A percentile compares a stretch with the other conserved stretches of the same genome.
Conservation (phyloP, 192 early-diverging fungal species). For the Coemansia sp. region DNA sequence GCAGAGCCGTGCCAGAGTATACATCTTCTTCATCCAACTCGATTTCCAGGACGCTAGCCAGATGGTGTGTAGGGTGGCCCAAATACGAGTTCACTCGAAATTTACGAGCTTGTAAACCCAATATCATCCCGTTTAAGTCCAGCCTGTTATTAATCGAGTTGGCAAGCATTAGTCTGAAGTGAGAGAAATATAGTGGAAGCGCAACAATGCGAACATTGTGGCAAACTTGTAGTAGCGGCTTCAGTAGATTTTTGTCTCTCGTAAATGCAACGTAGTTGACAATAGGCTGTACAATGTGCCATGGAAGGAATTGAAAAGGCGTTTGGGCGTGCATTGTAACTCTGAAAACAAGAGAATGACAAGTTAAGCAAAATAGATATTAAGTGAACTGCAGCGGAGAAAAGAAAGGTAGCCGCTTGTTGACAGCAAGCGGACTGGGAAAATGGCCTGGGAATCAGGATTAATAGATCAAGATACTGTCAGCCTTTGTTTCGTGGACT, state of each 20-base stretch:
- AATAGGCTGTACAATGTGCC: background rate
- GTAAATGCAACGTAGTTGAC: background rate
- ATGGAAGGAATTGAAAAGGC: background rate
- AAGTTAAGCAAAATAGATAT: too few species aligned
- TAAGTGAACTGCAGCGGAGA: too few species aligned
- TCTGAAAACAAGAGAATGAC: background rate
- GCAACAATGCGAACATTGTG: background rate
- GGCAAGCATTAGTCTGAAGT: background rate
- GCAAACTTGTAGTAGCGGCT: background rate
- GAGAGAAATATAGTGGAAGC: background rate
- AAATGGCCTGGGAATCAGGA: too few species aligned
- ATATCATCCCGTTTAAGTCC: too few species aligned
- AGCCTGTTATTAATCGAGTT: background rate
- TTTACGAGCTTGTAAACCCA: background rate
- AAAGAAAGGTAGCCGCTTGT: too few species aligned
- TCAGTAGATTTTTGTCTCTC: background rate
- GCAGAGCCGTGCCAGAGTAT: background rate
- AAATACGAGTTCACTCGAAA: background rate
- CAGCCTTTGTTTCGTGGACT: too few species aligned
- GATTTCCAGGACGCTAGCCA: background rate
- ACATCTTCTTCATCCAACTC: background rate
- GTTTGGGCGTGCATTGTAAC: background rate
- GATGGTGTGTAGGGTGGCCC: background rate
- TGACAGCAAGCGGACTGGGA: too few species aligned
- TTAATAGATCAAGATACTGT: too few species aligned